These are phyloP conservation scores for Syncephalastrum sp. DNA, from an alignment of 371 early-diverging fungal species.

Conservation along the genomic window DNA sequence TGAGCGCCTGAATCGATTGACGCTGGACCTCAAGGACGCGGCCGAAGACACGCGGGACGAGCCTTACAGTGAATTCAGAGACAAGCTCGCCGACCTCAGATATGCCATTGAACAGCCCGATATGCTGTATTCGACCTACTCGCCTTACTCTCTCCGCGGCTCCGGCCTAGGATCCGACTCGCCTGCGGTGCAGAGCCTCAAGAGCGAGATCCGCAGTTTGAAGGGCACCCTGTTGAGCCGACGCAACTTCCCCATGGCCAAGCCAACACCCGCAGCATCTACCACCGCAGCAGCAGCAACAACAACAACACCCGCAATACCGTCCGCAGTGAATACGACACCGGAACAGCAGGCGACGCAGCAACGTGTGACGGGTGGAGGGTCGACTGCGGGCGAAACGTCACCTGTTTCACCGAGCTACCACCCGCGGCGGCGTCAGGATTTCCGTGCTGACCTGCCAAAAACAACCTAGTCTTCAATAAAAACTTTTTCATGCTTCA, in stretches of 20 bases:
- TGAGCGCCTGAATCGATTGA: constrained; percentile 6
- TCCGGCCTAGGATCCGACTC: constrained; percentile 4
- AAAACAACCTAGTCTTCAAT: too few species aligned
- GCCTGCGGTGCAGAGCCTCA: constrained; percentile 38
- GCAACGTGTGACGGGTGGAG: too few species aligned
- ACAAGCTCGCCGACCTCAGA: constrained; percentile 11
- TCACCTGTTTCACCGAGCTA: constrained; percentile 4
- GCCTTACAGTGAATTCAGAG: constrained; percentile 10
- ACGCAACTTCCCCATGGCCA: constrained; percentile 28
- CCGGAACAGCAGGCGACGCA: too few species aligned
- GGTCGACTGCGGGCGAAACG: background rate
- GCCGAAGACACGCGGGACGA: constrained; percentile 9
- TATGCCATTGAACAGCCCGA: constrained; percentile 9
- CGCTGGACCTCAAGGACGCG: background rate
- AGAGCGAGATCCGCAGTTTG: constrained; percentile 32
- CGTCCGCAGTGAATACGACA: background rate
- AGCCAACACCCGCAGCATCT: constrained; percentile 5
- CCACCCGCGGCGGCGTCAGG: constrained; percentile 7
- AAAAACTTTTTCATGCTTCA: too few species aligned
- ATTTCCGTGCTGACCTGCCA: constrained; percentile 4
- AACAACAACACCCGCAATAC: background rate
- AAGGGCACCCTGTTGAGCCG: constrained; percentile 30
- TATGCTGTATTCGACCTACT: constrained; percentile 8
- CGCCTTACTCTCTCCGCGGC: constrained; percentile 6
- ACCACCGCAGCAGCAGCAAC: constrained; percentile 6